Evolutionary conservation across 352 stramenopile species (phyloP), one percentile per base, ranked within the genome.

Genomic region (Pythium aphanidermatum): DNA sequence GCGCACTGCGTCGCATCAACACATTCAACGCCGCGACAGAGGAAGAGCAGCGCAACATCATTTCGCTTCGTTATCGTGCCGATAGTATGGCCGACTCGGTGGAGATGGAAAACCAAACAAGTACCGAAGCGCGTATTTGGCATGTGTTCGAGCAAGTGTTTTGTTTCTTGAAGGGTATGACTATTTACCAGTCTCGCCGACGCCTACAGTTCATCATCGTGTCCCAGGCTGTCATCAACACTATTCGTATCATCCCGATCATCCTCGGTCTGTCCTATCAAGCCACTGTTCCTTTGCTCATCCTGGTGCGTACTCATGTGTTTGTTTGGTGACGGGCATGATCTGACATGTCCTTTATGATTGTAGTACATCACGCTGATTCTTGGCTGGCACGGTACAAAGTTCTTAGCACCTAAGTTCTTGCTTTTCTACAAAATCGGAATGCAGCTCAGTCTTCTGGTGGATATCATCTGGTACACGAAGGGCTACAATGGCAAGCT

Each of bases 391-490:
- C 83, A 94, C 55, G 83, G 83, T 43, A 85, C 73, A n/a, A 92
- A 90, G 43, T 92, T 92, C 61, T 64, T 94, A 17, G 74, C 84
- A 21, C 75, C 78, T 29, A 85, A 86, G 47, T 94, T 90, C 50
- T 51, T 94, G 46, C 68, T 94, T 20, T 75, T 86, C 43, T 94
- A 92, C 72, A 94, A 94, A 57, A 85, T 94, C 31, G 83, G 83
- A 37, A 94, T 94, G 83, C 83, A 94, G 46, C 50, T 94, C 19
- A 94, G 74, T 55, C 42, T 94, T 8, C 23, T 86, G 2, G 74
- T 94, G 24, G 83, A 94, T 51, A 68, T 92, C 28, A 83, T 92
- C 38, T 94, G 80, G 80, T 94, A 94, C 65, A 74, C 52, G 32
- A 80, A 86, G 29, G 78, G 78, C 45, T 94, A 92, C 71, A 94